phyloP scores from a whole-genome alignment of 1,139 yeast genomes.

The Hanseniaspora sp. region DNA sequence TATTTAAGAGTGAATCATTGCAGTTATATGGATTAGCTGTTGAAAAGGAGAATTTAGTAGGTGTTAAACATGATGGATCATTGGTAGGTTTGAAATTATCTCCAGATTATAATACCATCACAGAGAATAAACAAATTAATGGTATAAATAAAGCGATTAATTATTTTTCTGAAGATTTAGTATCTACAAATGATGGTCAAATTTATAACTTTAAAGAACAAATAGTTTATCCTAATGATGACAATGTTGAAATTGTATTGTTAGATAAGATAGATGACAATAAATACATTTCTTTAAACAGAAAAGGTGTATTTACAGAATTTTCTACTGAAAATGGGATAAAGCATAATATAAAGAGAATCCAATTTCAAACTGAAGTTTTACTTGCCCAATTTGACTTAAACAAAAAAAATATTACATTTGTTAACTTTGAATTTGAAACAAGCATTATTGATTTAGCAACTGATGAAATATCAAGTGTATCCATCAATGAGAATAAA shows the following conservation, averaged over 20 bases:
- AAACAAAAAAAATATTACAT: background rate
- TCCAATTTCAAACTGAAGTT: background rate
- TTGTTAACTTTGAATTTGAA: background rate
- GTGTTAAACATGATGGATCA: constrained; percentile 7
- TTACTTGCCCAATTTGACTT: background rate
- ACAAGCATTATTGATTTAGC: background rate
- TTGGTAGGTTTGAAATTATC: background rate
- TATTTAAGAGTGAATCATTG: background rate
- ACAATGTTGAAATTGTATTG: constrained; percentile 2
- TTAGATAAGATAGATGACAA: background rate
- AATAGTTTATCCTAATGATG: constrained; percentile 45
- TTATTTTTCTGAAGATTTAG: constrained; percentile 35
- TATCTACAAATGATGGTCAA: constrained; percentile 28
- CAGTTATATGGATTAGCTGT: background rate
- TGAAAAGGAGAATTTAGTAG: background rate
- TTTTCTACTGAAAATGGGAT: background rate
- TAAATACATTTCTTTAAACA: constrained; percentile 1
- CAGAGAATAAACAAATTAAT: constrained; percentile 36
- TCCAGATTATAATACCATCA: background rate
- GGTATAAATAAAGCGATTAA: constrained; percentile 85
- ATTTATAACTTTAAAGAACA: constrained; percentile 58
- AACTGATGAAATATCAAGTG: background rate
- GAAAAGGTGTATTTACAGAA: constrained; percentile 1
- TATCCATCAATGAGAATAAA: background rate
- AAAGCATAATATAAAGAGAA: background rate